These are phyloP conservation scores for Cryphonectria radicalis DNA, from an alignment of 2,329 filamentous ascomycete genomes.

Conservation along the genomic window DNA sequence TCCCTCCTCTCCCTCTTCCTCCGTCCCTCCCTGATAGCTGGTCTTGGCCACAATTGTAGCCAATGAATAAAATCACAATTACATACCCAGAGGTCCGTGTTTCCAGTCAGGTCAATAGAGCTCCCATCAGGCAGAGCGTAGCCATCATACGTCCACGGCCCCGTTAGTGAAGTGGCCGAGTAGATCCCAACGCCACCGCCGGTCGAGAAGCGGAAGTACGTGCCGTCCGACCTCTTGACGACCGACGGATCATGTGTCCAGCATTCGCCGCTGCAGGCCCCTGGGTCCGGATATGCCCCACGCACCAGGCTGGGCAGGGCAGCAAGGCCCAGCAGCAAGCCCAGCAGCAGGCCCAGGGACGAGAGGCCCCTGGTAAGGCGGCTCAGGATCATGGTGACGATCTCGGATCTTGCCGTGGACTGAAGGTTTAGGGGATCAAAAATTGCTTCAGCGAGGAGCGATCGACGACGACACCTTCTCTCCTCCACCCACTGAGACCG, in stretches of 20 bases:
- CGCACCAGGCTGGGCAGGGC: slow-evolving; percentile 27
- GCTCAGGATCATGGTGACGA: slow-evolving; percentile 19
- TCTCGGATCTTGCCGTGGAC: slow-evolving; percentile 5
- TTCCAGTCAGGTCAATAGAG: slow-evolving; percentile 45
- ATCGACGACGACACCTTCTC: not conserved
- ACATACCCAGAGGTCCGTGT: slow-evolving; percentile 49
- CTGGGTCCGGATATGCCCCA: slow-evolving; percentile 38
- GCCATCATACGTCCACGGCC: slow-evolving; percentile 48
- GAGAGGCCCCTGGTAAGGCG: slow-evolving; percentile 8
- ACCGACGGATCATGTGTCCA: slow-evolving; percentile 44
- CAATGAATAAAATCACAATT: not conserved
- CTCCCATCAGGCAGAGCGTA: slow-evolving; percentile 44
- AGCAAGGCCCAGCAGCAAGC: slow-evolving; percentile 28
- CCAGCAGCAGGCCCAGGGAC: slow-evolving; percentile 24
- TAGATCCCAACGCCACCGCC: slow-evolving; percentile 42
- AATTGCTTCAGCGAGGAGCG: not conserved
- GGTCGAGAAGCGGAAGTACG: slow-evolving; percentile 46
- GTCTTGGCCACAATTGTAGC: too few relatives aligned
- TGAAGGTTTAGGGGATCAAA: not conserved
- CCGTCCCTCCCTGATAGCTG: too few relatives aligned
- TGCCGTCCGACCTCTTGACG: slow-evolving; percentile 43
- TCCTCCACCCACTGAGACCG: not conserved
- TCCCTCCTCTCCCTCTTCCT: not conserved
- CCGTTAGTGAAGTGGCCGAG: slow-evolving; percentile 38
- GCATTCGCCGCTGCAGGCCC: slow-evolving; percentile 43